A percentile compares a stretch with the other conserved stretches of the same genome.
These are phyloP conservation scores for Myriosclerotinia duriaeana DNA, from an alignment of 2,329 filamentous ascomycete genomes.

Conservation along the genomic window DNA sequence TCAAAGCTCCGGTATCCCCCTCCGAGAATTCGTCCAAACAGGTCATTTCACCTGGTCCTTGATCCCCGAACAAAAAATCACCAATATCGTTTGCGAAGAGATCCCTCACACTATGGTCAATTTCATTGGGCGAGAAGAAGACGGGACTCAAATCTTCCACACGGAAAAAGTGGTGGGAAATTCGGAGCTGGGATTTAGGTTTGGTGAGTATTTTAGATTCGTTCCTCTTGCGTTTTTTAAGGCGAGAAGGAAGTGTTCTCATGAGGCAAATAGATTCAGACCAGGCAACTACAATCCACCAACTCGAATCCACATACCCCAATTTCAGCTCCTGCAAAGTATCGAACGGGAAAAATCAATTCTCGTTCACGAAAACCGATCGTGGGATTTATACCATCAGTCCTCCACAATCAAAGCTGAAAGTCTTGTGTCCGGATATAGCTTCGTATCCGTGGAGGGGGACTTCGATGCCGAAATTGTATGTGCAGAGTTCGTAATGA, in stretches of 20 bases:
- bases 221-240: neutral
- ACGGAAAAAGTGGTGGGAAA: conserved; percentile 6
- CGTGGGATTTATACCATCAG: conserved; percentile 5
- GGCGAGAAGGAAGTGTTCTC: neutral
- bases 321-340: conserved; percentile 5
- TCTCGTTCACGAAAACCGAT: conserved; percentile 11
- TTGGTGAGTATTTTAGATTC: neutral
- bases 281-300: neutral
- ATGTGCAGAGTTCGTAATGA: neutral
- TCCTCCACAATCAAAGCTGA: conserved; percentile 7
- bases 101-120: conserved; percentile 11
- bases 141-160: neutral
- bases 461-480: conserved; percentile 5
- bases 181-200: conserved; percentile 5
- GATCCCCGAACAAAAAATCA: conserved; percentile 20
- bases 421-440: conserved; percentile 8
- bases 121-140: neutral
- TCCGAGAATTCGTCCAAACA: conserved; percentile 11
- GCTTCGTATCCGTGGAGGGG: conserved; percentile 18
- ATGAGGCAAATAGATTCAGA: neutral
- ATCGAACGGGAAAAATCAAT: conserved; percentile 5
- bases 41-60: conserved; percentile 14
- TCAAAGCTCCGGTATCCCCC: conserved; percentile 5
- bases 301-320: conserved; percentile 10
- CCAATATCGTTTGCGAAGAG: conserved; percentile 14